Base-by-base conservation (phyloP, 306 rosid species). In the Prunus armeniaca region DNA sequence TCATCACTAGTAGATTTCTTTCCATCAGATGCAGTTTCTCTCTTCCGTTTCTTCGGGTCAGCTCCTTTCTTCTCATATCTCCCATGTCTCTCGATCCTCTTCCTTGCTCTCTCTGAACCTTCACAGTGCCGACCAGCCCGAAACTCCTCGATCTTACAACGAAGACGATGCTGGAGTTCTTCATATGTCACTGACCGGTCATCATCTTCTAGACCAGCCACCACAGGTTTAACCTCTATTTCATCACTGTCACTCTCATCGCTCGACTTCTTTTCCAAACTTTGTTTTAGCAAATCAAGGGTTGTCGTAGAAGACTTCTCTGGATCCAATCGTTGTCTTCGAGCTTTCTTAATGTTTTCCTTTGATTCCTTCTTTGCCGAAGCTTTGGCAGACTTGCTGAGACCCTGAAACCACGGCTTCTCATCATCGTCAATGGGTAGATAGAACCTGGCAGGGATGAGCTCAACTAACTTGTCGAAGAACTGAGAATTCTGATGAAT, bases 401-500 rank as follows among this genome's bases (percentile, higher is more conserved):
- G 90, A 78, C 96, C 98, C 81, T 90, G 93, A 85, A 90, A 88
- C 96, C 96, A 94, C 6, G 96, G 91, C 76, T 84, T 94, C 11
- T 86, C 98, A 9, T 75, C 79, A 7, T 82, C 91, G 30, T 88
- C 91, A 52, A 14, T 73, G 12, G 94, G 78, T 20, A 94, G 73
- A 76, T 91, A 91, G 83, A 94, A 94, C 84, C 82, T 91, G 2
- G 93, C 96, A 3, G 95, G 98, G 47, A 94, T 90, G 67, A 94
- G 87, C 77, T 91, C 93, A 77, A 92, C 81, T 73, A 94, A 74
- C 86, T 86, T 90, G 81, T 94, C 96, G 32, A 94, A 90, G 84
- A 90, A 92, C 15, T 82, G 70, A 3, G 88, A 74, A 78, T 94
- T 88, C 60, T 89, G 75, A 51, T 81, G 89, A 54, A 94, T 92